phyloP scores from a whole-genome alignment of 352 stramenopile genomes.

The Globisporangium recalcitrans region DNA sequence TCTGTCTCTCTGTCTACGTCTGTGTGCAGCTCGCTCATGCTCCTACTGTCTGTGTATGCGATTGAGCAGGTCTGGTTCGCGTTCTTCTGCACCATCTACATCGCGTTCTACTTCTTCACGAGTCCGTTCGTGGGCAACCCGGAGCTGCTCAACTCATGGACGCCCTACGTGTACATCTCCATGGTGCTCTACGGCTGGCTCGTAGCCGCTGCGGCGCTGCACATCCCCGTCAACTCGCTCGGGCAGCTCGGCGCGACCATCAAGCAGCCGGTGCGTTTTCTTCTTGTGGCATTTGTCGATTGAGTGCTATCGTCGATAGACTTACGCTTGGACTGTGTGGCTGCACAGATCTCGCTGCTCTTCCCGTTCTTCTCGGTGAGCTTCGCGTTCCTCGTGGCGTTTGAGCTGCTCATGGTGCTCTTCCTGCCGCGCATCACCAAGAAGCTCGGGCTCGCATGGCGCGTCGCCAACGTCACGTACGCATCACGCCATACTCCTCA shows the following conservation, averaged over 20 bases:
- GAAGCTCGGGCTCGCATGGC: conserved; percentile 53
- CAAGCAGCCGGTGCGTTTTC: conserved; percentile 65
- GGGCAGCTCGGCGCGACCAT: conserved; percentile 76
- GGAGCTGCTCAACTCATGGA: conserved; percentile 82
- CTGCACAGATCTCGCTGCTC: conserved; percentile 62
- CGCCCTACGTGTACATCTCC: conserved; percentile 84
- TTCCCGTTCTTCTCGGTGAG: conserved; percentile 85
- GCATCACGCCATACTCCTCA: conserved; percentile 3
- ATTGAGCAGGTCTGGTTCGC: conserved; percentile 68
- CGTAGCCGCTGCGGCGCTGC: conserved; percentile 63
- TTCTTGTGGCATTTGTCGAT: background rate
- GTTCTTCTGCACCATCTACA: conserved; percentile 72
- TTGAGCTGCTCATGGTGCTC: conserved; percentile 68
- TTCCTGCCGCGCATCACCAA: conserved; percentile 51
- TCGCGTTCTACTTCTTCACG: conserved; percentile 88
- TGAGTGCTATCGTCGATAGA: too few relatives aligned
- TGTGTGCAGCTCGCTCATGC: background rate
- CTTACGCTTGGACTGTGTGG: background rate
- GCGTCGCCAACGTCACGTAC: conserved; percentile 67
- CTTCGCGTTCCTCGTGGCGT: conserved; percentile 65
- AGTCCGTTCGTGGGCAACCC: conserved; percentile 83
- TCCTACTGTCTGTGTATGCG: background rate
- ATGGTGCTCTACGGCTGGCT: conserved; percentile 86
- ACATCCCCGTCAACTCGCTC: conserved; percentile 66
- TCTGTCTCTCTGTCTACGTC: background rate